Evolutionary conservation across 169 alveolate genomes (phyloP).

Genomic region (Plasmodium sp.): DNA sequence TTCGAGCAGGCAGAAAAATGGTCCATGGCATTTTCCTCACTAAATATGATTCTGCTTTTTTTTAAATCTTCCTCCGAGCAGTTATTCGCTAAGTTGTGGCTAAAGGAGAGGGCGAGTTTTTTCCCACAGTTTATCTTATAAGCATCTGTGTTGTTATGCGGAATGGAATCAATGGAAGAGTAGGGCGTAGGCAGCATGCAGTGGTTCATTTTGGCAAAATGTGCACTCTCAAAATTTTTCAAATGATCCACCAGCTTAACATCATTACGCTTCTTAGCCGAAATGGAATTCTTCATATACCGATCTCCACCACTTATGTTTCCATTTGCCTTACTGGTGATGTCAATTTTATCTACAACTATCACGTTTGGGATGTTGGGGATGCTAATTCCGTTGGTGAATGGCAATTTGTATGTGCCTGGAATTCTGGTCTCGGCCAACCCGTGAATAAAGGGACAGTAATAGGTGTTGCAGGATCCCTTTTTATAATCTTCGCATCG

Average conservation of each 20-base stretch:
- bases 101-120: neutral
- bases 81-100: neutral
- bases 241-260: neutral
- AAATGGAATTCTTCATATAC: neutral
- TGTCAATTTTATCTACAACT: slow-evolving; percentile 77
- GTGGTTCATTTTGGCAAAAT: neutral
- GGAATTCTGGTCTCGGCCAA: slow-evolving; percentile 85
- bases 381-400: slow-evolving; percentile 81
- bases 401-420: slow-evolving; percentile 85
- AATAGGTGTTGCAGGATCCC: slow-evolving; percentile 88
- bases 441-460: slow-evolving; percentile 91
- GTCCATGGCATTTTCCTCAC: neutral
- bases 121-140: neutral
- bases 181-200: neutral
- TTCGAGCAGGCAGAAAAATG: neutral
- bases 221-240: neutral
- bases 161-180: slow-evolving; percentile 24
- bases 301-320: slow-evolving; percentile 1
- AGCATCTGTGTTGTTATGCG: neutral
- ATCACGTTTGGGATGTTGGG: slow-evolving; percentile 79
- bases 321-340: slow-evolving; percentile 15
- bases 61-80: slow-evolving; percentile 32
- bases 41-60: neutral
- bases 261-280: slow-evolving; percentile 9
- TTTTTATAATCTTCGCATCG: slow-evolving; percentile 87